Percentiles rank a stretch among this genome's conserved stretches.
phyloP scores from a whole-genome alignment of 192 early-diverging fungal species.

The Spinellus fusiger region DNA sequence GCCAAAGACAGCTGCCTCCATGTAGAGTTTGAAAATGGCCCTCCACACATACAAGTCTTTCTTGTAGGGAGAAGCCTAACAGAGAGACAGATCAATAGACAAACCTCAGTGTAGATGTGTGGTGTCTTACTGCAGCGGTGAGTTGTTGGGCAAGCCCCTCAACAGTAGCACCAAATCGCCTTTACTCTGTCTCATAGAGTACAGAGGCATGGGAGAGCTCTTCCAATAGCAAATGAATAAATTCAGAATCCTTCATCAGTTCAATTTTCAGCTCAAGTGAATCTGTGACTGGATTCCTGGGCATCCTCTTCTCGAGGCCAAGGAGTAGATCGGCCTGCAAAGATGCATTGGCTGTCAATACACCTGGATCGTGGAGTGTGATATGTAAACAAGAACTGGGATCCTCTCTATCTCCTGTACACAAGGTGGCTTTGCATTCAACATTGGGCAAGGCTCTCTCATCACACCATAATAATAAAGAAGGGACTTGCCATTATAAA shows the following conservation, averaged over 20 bases:
- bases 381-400: slow-evolving; percentile 11
- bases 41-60: slow-evolving; percentile 73
- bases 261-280: no score
- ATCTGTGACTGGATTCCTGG: no score
- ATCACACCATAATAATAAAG: no score
- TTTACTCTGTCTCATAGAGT: slow-evolving; percentile 11
- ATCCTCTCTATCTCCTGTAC: slow-evolving; percentile 6
- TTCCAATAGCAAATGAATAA: slow-evolving; percentile 22
- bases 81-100: background rate
- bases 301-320: no score
- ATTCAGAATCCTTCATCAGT: slow-evolving; percentile 26
- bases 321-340: no score
- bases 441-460: no score
- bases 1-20: slow-evolving; percentile 63
- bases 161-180: slow-evolving; percentile 9
- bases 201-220: slow-evolving; percentile 12
- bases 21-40: slow-evolving; percentile 63
- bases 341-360: background rate
- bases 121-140: slow-evolving; percentile 16
- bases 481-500: slow-evolving; percentile 18
- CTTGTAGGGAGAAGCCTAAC: slow-evolving; percentile 60
- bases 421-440: background rate
- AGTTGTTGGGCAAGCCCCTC: slow-evolving; percentile 14
- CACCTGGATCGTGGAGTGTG: slow-evolving; percentile 7
- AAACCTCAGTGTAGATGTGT: background rate